Evolutionary conservation across 306 rosid genomes (phyloP).

Genomic region (Lathyrus oleraceus): DNA sequence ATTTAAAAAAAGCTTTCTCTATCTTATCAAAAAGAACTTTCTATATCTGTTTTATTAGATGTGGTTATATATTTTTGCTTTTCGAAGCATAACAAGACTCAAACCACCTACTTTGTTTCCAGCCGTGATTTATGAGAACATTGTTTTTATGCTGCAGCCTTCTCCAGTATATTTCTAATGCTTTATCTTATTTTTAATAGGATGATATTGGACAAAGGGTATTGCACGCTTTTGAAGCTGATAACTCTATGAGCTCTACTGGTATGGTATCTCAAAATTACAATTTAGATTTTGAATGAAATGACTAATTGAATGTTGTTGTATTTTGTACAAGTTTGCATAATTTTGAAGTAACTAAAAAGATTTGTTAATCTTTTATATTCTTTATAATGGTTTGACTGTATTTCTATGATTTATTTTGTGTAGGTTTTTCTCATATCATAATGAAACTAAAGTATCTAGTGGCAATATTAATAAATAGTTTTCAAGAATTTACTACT

Average conservation of each 20-base stretch:
- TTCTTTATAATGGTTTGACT: constrained; percentile 34
- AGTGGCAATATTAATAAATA: constrained; percentile 62
- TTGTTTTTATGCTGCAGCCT: constrained; percentile 7
- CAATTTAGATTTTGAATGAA: constrained; percentile 15
- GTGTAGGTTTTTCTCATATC: constrained; percentile 55
- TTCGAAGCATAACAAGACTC: neutral
- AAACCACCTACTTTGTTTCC: constrained; percentile 9
- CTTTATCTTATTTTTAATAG: constrained; percentile 46
- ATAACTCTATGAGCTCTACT: constrained; percentile 46
- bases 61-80: neutral
- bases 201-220: constrained; percentile 48
- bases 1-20: neutral
- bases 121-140: constrained; percentile 4
- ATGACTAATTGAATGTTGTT: constrained; percentile 4
- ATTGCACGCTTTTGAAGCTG: constrained; percentile 66
- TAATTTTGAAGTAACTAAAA: neutral
- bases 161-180: constrained; percentile 38
- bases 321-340: constrained; percentile 3
- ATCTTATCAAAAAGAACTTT: neutral
- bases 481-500: constrained; percentile 71
- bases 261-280: constrained; percentile 52
- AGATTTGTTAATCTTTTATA: constrained; percentile 9
- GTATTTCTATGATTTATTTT: constrained; percentile 40
- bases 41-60: neutral
- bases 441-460: constrained; percentile 61